Conservation (phyloP, 768 basidiomycete genomes). For the Pulveroboletus ravenelii region DNA sequence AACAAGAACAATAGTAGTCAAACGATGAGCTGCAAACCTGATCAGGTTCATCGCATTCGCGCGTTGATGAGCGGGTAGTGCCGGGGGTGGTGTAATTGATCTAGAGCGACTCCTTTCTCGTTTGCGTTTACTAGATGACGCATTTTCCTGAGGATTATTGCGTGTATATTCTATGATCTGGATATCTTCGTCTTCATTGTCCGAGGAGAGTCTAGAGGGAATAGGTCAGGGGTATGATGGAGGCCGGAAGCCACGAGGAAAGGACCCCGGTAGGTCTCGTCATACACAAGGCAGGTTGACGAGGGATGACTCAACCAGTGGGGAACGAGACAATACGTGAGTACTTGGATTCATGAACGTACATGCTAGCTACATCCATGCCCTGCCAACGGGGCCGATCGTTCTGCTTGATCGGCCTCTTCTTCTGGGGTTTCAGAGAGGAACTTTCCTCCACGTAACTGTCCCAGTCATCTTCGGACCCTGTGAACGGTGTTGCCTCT, state of each 20-base stretch:
- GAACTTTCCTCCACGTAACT: slow-evolving; percentile 15
- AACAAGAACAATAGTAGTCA: neutral
- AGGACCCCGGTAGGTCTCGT: slow-evolving; percentile 10
- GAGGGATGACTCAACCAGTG: neutral
- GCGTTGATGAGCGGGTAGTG: slow-evolving; percentile 48
- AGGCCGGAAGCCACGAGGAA: slow-evolving; percentile 8
- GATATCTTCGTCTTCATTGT: slow-evolving; percentile 44
- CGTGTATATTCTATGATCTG: slow-evolving; percentile 38
- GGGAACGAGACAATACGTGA: neutral
- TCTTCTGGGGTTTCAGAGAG: slow-evolving; percentile 36
- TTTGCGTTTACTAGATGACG: slow-evolving; percentile 39
- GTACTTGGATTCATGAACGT: slow-evolving; percentile 14
- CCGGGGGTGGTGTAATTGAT: slow-evolving; percentile 76
- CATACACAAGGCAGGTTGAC: neutral
- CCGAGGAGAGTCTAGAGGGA: slow-evolving; percentile 31
- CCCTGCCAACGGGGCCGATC: slow-evolving; percentile 42
- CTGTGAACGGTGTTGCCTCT: slow-evolving; percentile 22
- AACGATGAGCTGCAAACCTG: slow-evolving; percentile 39
- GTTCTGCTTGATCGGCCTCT: slow-evolving; percentile 28
- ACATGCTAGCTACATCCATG: slow-evolving; percentile 40
- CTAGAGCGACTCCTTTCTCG: slow-evolving; percentile 55
- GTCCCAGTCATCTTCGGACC: slow-evolving; percentile 24
- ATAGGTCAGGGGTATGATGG: slow-evolving; percentile 7
- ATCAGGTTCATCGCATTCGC: slow-evolving; percentile 56
- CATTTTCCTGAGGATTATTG: slow-evolving; percentile 1